These are phyloP conservation scores for Candida verbasci DNA, from an alignment of 805 yeast species.

Conservation along the genomic window DNA sequence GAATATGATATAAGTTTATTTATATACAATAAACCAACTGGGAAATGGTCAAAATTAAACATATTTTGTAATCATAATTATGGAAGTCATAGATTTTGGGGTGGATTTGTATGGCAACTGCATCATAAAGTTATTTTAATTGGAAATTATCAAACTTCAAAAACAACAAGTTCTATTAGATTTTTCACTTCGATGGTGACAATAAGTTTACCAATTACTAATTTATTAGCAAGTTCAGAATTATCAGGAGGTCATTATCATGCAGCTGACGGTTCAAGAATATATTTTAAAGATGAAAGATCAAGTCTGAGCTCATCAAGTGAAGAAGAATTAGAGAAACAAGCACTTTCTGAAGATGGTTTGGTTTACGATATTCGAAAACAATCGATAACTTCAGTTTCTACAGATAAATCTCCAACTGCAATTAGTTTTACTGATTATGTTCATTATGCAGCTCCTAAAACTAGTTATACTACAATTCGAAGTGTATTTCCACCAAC, in stretches of 20 bases:
- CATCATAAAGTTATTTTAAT: slow-evolving; percentile 67
- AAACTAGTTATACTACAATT: slow-evolving; percentile 59
- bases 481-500: slow-evolving; percentile 70
- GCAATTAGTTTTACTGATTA: slow-evolving; percentile 58
- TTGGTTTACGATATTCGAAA: too few species aligned
- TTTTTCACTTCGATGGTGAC: slow-evolving; percentile 46
- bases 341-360: too few species aligned
- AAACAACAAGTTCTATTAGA: slow-evolving; percentile 43
- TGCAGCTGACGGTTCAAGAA: slow-evolving; percentile 15
- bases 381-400: slow-evolving; percentile 15
- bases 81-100: slow-evolving; percentile 59
- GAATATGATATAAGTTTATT: slow-evolving; percentile 45
- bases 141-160: slow-evolving; percentile 48
- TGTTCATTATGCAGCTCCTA: slow-evolving; percentile 72
- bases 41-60: slow-evolving; percentile 62
- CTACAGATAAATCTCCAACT: slow-evolving; percentile 19
- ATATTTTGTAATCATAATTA: slow-evolving; percentile 48
- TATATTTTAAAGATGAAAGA: slow-evolving; percentile 10
- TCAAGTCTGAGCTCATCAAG: not conserved
- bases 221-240: slow-evolving; percentile 42
- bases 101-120: slow-evolving; percentile 69
- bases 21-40: slow-evolving; percentile 49
- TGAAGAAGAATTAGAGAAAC: slow-evolving; percentile 1
- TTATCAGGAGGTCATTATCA: slow-evolving; percentile 27
- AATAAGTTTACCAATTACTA: slow-evolving; percentile 53